Conservation (phyloP, 148 eudicot genomes). For the Chenopodium album region DNA sequence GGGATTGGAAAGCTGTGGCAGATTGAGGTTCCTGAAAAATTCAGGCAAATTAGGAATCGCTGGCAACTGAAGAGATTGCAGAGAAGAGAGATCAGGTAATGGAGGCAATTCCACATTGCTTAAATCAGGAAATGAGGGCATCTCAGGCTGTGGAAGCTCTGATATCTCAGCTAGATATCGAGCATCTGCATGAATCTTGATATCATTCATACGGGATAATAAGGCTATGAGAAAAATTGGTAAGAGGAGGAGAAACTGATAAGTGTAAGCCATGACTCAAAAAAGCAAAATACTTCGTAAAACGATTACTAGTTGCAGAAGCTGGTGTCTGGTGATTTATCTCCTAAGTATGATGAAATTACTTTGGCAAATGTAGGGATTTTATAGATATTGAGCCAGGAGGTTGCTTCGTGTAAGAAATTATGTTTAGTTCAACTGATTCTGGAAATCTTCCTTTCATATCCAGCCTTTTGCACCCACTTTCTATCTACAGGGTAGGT, state of each 20-base stretch:
- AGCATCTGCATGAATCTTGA: slow-evolving; percentile 10
- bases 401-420: slow-evolving; percentile 21
- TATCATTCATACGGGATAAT: background rate
- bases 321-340: too few species aligned
- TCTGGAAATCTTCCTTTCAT: background rate
- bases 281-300: too few species aligned
- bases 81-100: slow-evolving; percentile 23
- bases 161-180: slow-evolving; percentile 13
- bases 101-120: slow-evolving; percentile 18
- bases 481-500: background rate
- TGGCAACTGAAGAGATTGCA: slow-evolving; percentile 15
- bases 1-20: slow-evolving; percentile 17
- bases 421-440: slow-evolving; percentile 9
- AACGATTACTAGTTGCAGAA: background rate
- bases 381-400: slow-evolving; percentile 11
- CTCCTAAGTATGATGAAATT: background rate
- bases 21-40: slow-evolving; percentile 11
- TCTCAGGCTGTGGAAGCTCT: slow-evolving; percentile 13
- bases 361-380: background rate
- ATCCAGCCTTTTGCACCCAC: slow-evolving; percentile 8
- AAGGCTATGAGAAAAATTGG: slow-evolving; percentile 4
- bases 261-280: slow-evolving; percentile 10
- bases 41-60: slow-evolving; percentile 10
- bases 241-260: background rate
- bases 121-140: slow-evolving; percentile 10